A percentile compares a stretch with the other conserved stretches of the same genome.
These are phyloP conservation scores for Ligustrum vulgare DNA, from an alignment of 257 asterid genomes.

Conservation along the genomic window DNA sequence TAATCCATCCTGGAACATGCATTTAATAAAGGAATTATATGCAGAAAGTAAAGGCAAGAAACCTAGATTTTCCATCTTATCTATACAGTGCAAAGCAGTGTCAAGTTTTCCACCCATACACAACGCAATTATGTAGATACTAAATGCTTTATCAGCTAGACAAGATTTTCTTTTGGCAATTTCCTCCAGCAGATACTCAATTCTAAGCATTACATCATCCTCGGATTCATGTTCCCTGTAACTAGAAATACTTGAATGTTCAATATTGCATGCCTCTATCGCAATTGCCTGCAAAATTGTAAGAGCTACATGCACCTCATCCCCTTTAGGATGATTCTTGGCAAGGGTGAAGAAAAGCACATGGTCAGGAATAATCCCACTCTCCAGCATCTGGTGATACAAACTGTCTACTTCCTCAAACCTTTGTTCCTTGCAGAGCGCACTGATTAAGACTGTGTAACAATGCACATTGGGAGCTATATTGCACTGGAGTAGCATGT, in stretches of 20 bases:
- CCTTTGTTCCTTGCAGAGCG: constrained; percentile 49
- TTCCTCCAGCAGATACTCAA: constrained; percentile 47
- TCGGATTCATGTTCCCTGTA: constrained; percentile 22
- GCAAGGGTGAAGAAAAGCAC: constrained; percentile 55
- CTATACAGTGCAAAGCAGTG: constrained; percentile 43
- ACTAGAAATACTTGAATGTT: constrained; percentile 13
- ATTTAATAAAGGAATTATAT: constrained; percentile 56
- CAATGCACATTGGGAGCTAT: constrained; percentile 54
- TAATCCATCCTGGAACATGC: constrained; percentile 44
- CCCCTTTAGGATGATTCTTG: constrained; percentile 42
- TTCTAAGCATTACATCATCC: constrained; percentile 31
- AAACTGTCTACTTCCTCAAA: constrained; percentile 35
- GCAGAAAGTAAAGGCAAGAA: constrained; percentile 48
- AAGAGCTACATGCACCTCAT: constrained; percentile 44
- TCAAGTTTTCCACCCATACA: constrained; percentile 46
- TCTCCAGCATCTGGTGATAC: constrained; percentile 40
- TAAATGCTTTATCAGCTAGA: constrained; percentile 44
- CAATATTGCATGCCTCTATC: constrained; percentile 37
- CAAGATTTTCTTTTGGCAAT: constrained; percentile 29
- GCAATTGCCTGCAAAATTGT: constrained; percentile 51
- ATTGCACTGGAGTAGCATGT: constrained; percentile 32
- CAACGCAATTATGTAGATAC: constrained; percentile 56
- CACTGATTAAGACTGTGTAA: constrained; percentile 50
- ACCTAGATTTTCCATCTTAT: constrained; percentile 42
- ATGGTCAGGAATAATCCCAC: constrained; percentile 59